Percentiles rank a stretch among this genome's conserved stretches.
These are phyloP conservation scores for Boletus eberwhitei DNA, from an alignment of 768 basidiomycete genomes.

Conservation along the genomic window DNA sequence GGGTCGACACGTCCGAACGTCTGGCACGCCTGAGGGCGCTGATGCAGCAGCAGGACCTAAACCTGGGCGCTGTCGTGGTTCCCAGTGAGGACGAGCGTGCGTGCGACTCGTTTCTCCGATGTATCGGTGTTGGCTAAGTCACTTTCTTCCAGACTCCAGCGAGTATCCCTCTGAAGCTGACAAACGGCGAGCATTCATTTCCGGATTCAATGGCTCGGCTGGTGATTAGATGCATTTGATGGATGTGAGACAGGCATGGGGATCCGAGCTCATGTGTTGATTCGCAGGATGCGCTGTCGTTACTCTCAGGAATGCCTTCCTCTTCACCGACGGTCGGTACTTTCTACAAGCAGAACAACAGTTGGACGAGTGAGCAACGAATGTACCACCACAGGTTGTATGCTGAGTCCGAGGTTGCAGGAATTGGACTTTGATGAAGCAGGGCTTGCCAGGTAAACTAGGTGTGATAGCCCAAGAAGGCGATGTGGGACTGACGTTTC, in stretches of 20 bases:
- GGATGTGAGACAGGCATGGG: neutral
- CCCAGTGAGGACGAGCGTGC: constrained; percentile 92
- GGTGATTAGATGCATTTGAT: constrained; percentile 41
- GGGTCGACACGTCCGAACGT: constrained; percentile 60
- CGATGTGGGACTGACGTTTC: constrained; percentile 11
- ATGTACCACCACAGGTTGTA: neutral
- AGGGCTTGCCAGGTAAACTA: constrained; percentile 70
- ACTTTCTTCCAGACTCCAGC: constrained; percentile 62
- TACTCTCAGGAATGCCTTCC: constrained; percentile 62
- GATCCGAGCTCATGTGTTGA: constrained; percentile 3
- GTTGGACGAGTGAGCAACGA: constrained; percentile 62
- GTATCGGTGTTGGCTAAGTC: neutral
- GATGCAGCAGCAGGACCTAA: constrained; percentile 54
- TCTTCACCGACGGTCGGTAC: constrained; percentile 97
- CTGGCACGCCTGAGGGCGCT: constrained; percentile 63
- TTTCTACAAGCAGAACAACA: constrained; percentile 91
- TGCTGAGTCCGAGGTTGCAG: constrained; percentile 33
- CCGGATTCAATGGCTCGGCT: constrained; percentile 92
- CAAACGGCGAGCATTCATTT: constrained; percentile 81
- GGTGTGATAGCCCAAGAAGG: neutral
- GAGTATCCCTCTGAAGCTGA: constrained; percentile 88
- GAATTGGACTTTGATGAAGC: constrained; percentile 94
- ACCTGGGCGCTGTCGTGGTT: constrained; percentile 74
- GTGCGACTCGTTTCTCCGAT: constrained; percentile 24
- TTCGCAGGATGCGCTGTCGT: constrained; percentile 70